Conservation (phyloP, 768 basidiomycete species). For the Phaeotremella skinneri region DNA sequence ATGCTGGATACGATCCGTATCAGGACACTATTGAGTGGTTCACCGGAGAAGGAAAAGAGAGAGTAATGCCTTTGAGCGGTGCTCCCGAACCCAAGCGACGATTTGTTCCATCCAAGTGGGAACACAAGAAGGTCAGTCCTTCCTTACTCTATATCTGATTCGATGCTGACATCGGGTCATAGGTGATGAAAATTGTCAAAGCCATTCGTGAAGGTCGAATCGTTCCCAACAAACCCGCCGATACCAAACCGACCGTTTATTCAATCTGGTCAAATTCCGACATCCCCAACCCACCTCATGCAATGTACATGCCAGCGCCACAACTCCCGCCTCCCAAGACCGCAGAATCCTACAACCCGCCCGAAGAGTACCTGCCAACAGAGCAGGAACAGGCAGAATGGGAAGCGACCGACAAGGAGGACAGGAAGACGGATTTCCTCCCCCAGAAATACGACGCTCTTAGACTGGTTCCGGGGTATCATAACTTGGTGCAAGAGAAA, state of each 20-base stretch:
- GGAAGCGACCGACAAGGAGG: slow-evolving; percentile 79
- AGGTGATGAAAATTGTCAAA: slow-evolving; percentile 99
- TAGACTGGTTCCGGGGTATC: slow-evolving; percentile 87
- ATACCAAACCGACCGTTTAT: slow-evolving; percentile 66
- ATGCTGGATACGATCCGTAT: slow-evolving; percentile 84
- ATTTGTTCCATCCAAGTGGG: slow-evolving; percentile 98
- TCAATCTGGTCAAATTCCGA: slow-evolving; percentile 78
- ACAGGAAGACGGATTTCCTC: slow-evolving; percentile 82
- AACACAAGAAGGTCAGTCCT: slow-evolving; percentile 84
- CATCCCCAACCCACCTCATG: slow-evolving; percentile 61
- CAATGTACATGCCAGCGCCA: slow-evolving; percentile 89
- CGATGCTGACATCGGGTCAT: slow-evolving; percentile 10
- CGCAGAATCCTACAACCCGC: slow-evolving; percentile 98
- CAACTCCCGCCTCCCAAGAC: slow-evolving; percentile 85
- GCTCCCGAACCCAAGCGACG: slow-evolving; percentile 93
- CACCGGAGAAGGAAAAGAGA: slow-evolving; percentile 90
- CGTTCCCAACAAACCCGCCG: slow-evolving; percentile 80
- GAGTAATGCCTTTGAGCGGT: slow-evolving; percentile 85
- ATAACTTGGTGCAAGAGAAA: slow-evolving; percentile 85
- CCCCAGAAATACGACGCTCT: slow-evolving; percentile 81
- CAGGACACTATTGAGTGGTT: slow-evolving; percentile 95
- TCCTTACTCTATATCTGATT: not conserved
- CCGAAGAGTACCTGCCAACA: slow-evolving; percentile 89
- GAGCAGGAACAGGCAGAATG: slow-evolving; percentile 76
- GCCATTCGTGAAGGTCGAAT: slow-evolving; percentile 96